Evolutionary conservation across 2,329 filamentous ascomycete genomes (phyloP).

Genomic region (Didymosphaeria variabile): DNA sequence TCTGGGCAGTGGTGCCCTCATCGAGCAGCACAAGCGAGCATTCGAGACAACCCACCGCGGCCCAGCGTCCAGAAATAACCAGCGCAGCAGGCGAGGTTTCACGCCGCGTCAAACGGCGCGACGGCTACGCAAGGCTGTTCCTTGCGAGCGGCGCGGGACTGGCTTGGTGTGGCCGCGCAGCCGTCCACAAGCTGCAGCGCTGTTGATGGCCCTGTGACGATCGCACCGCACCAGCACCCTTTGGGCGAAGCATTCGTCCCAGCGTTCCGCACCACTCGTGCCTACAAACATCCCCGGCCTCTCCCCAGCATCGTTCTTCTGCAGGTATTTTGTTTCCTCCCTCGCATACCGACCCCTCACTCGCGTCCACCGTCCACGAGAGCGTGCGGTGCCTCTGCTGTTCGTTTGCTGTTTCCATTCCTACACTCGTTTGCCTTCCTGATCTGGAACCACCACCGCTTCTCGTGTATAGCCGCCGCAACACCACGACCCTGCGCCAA

Average conservation of each 20-base stretch:
- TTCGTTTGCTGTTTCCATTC: constrained; percentile 28
- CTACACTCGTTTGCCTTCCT: constrained; percentile 38
- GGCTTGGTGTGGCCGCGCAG: constrained; percentile 8
- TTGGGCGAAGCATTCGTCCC: constrained; percentile 10
- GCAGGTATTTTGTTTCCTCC: constrained; percentile 28
- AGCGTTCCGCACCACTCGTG: constrained; percentile 17
- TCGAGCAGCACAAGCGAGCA: constrained; percentile 10
- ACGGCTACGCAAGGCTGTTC: constrained; percentile 1
- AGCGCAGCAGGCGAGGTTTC: constrained; percentile 8
- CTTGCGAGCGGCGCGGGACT: background rate
- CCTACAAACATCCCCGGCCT: constrained; percentile 35
- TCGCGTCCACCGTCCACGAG: constrained; percentile 8
- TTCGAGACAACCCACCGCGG: background rate
- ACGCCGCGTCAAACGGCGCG: constrained; percentile 4
- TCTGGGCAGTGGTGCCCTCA: constrained; percentile 7
- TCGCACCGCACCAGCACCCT: constrained; percentile 13
- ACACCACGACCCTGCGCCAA: background rate
- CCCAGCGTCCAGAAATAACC: constrained; percentile 14
- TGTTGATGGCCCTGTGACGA: constrained; percentile 7
- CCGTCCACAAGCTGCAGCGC: constrained; percentile 5
- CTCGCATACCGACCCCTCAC: constrained; percentile 28
- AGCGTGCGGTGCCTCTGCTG: constrained; percentile 25
- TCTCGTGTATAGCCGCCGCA: constrained; percentile 22
- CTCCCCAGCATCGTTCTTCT: constrained; percentile 25
- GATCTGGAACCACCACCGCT: constrained; percentile 15